Conservation (phyloP, 1,139 yeast genomes). For the Wickerhamiella pararugosa region DNA sequence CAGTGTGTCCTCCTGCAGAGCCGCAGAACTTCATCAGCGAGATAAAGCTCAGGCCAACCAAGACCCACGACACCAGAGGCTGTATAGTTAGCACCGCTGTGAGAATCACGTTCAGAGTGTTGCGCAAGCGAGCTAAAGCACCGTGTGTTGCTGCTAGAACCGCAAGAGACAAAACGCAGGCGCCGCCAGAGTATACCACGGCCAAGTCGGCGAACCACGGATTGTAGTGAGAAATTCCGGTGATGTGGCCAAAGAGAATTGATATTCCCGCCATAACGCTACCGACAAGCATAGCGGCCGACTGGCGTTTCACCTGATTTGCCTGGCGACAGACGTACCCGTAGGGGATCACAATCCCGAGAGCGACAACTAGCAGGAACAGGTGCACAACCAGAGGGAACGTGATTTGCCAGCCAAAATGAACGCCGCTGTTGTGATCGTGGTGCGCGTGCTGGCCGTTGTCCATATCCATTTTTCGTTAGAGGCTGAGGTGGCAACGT, state of each 20-base stretch:
- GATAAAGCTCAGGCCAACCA: constrained; percentile 66
- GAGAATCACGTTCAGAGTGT: constrained; percentile 22
- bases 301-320: constrained; percentile 24
- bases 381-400: constrained; percentile 25
- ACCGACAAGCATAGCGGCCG: constrained; percentile 27
- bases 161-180: constrained; percentile 14
- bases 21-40: constrained; percentile 76
- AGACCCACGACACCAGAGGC: constrained; percentile 41
- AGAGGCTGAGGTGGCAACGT: no score
- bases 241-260: constrained; percentile 26
- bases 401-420: constrained; percentile 12
- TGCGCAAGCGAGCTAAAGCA: constrained; percentile 22
- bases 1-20: constrained; percentile 42
- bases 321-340: constrained; percentile 30
- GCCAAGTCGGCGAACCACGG: constrained; percentile 17
- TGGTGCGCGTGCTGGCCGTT: constrained; percentile 6
- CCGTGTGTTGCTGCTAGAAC: constrained; percentile 21
- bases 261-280: constrained; percentile 25
- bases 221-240: constrained; percentile 15
- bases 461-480: constrained; percentile 17
- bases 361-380: constrained; percentile 25
- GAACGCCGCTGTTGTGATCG: constrained; percentile 11
- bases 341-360: constrained; percentile 28
- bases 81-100: constrained; percentile 24
- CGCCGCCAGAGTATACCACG: constrained; percentile 12